phyloP scores from a whole-genome alignment of 2,329 filamentous ascomycete genomes.

The Cryoendolithus antarcticus region DNA sequence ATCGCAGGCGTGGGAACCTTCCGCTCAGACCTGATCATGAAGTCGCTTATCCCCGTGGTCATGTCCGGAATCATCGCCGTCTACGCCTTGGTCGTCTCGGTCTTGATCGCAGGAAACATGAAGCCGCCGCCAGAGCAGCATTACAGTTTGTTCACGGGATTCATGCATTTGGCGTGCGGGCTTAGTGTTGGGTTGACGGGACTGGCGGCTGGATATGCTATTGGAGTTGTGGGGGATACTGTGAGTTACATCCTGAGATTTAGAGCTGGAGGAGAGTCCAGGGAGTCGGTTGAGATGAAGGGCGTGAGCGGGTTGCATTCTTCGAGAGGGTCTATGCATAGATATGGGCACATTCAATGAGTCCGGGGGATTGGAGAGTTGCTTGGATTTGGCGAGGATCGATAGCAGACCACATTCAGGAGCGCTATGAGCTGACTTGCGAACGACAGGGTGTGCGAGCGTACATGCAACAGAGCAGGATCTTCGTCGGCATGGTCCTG shows the following conservation, averaged over 20 bases:
- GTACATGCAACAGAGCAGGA: slow-evolving; percentile 90
- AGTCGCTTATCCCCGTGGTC: slow-evolving; percentile 79
- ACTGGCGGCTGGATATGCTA: slow-evolving; percentile 88
- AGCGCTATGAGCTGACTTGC: too few species aligned
- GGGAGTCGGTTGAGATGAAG: too few species aligned
- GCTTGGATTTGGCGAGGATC: slow-evolving; percentile 14
- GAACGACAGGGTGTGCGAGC: slow-evolving; percentile 58
- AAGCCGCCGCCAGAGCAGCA: slow-evolving; percentile 52
- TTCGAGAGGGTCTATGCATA: too few species aligned
- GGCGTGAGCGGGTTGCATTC: too few species aligned
- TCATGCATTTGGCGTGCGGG: slow-evolving; percentile 86
- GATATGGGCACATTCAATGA: too few species aligned
- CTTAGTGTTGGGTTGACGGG: slow-evolving; percentile 86
- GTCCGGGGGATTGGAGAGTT: too few species aligned
- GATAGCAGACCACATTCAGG: background rate
- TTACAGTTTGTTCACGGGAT: slow-evolving; percentile 83
- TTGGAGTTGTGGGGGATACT: slow-evolving; percentile 88
- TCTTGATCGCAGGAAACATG: slow-evolving; percentile 88
- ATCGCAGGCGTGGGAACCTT: slow-evolving; percentile 79
- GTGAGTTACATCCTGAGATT: slow-evolving; percentile 26
- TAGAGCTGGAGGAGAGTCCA: too few species aligned
- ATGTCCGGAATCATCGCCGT: slow-evolving; percentile 99
- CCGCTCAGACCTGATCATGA: slow-evolving; percentile 75
- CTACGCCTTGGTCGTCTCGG: slow-evolving; percentile 91
- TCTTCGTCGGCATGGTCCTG: slow-evolving; percentile 97